Conservation (phyloP, 2,329 filamentous ascomycete species). For the Curvularia hawaiiensis region DNA sequence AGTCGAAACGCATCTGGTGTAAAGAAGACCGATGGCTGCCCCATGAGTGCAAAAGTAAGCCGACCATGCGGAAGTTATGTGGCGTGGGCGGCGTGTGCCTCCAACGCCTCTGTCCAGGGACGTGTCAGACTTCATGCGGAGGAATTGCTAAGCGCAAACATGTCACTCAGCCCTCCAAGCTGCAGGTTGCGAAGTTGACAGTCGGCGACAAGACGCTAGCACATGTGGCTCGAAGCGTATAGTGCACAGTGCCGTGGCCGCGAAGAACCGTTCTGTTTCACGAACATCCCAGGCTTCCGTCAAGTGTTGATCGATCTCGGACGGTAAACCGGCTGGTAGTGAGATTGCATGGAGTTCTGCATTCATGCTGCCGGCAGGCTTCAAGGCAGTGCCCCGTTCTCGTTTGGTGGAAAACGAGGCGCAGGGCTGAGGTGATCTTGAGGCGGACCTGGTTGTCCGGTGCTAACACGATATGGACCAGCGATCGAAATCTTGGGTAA, state of each 20-base stretch:
- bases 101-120: conserved; percentile 8
- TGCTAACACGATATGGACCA: conserved; percentile 6
- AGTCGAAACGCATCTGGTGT: conserved; percentile 28
- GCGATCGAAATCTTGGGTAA: conserved; percentile 20
- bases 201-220: conserved; percentile 6
- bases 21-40: conserved; percentile 12
- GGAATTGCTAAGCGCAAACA: conserved; percentile 3
- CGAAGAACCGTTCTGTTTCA: conserved; percentile 2
- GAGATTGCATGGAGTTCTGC: conserved; percentile 16
- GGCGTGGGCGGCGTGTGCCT: conserved; percentile 10
- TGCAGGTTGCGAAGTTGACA: background rate
- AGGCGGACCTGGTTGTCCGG: background rate
- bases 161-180: background rate
- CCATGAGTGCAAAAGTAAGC: conserved; percentile 19
- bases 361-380: conserved; percentile 16
- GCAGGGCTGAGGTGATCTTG: conserved; percentile 10
- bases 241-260: background rate
- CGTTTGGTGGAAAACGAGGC: conserved; percentile 6
- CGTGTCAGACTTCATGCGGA: conserved; percentile 9
- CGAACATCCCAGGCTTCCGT: conserved; percentile 9
- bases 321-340: background rate
- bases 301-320: conserved; percentile 2
- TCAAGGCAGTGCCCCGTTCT: conserved; percentile 4
- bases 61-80: conserved; percentile 19
- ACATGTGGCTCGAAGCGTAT: conserved; percentile 7